Conservation (phyloP, 768 basidiomycete species). For the Boletus patriciae region DNA sequence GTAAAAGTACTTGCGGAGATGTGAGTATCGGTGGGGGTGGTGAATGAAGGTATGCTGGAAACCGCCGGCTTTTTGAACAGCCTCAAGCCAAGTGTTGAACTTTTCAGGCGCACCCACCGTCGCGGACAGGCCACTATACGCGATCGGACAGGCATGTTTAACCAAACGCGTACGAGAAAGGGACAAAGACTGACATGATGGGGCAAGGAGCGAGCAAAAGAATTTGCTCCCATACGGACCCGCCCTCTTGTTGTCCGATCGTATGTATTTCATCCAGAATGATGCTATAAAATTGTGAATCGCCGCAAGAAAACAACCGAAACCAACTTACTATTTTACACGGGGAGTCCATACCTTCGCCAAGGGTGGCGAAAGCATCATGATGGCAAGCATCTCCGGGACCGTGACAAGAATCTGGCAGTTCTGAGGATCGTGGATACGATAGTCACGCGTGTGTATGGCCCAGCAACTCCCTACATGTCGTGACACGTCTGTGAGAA, state of each 20-base stretch:
- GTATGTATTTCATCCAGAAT: slow-evolving; percentile 59
- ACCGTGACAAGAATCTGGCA: slow-evolving; percentile 77
- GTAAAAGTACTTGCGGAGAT: slow-evolving; percentile 69
- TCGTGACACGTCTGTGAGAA: neutral
- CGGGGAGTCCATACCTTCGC: slow-evolving; percentile 61
- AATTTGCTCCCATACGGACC: slow-evolving; percentile 75
- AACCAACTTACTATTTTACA: slow-evolving; percentile 50
- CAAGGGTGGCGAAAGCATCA: slow-evolving; percentile 67
- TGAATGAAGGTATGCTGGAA: slow-evolving; percentile 60
- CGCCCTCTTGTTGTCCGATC: slow-evolving; percentile 69
- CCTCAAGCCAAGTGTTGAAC: slow-evolving; percentile 65
- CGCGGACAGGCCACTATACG: slow-evolving; percentile 62
- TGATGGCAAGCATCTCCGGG: slow-evolving; percentile 65
- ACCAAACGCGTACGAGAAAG: neutral
- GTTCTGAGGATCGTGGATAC: slow-evolving; percentile 59
- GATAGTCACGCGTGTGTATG: slow-evolving; percentile 64
- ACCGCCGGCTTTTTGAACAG: slow-evolving; percentile 58
- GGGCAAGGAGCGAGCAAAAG: slow-evolving; percentile 68
- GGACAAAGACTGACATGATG: slow-evolving; percentile 53
- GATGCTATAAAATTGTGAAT: slow-evolving; percentile 44
- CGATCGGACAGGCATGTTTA: neutral
- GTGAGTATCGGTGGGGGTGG: slow-evolving; percentile 70
- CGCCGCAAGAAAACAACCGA: neutral
- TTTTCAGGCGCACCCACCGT: slow-evolving; percentile 64
- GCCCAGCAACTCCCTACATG: slow-evolving; percentile 58